Conservation (phyloP, 2,329 filamentous ascomycete species). For the Penicillium expansum region DNA sequence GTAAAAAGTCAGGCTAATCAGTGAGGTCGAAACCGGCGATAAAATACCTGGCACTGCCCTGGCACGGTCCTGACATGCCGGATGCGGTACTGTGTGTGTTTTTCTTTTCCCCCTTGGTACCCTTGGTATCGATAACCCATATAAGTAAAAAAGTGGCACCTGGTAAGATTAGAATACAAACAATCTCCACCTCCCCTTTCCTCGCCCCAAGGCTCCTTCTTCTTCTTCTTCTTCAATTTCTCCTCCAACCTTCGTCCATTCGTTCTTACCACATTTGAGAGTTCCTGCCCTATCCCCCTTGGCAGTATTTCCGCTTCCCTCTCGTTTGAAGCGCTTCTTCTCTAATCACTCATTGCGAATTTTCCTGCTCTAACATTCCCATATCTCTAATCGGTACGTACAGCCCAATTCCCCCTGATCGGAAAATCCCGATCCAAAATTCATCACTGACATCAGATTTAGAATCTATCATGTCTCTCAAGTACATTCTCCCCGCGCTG, state of each 20-base stretch:
- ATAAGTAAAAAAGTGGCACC: slow-evolving; percentile 13
- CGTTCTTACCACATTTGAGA: slow-evolving; percentile 26
- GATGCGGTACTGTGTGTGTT: slow-evolving; percentile 24
- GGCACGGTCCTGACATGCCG: slow-evolving; percentile 1
- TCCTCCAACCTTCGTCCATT: slow-evolving; percentile 29
- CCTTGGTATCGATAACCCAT: slow-evolving; percentile 8
- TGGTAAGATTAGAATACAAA: slow-evolving; percentile 18
- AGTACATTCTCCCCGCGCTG: slow-evolving; percentile 56
- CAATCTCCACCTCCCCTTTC: slow-evolving; percentile 35
- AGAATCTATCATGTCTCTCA: slow-evolving; percentile 49
- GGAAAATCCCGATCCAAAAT: background rate
- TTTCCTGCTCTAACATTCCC: slow-evolving; percentile 27
- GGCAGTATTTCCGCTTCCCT: slow-evolving; percentile 27
- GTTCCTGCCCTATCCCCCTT: slow-evolving; percentile 1
- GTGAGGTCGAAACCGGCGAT: background rate
- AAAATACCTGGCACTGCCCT: slow-evolving; percentile 3
- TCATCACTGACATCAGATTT: slow-evolving; percentile 9
- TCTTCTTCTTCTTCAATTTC: slow-evolving; percentile 35
- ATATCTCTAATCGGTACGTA: slow-evolving; percentile 26
- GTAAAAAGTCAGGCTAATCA: background rate
- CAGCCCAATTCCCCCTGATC: slow-evolving; percentile 7
- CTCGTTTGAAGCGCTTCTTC: slow-evolving; percentile 19
- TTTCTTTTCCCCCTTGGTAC: slow-evolving; percentile 12
- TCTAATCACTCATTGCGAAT: slow-evolving; percentile 10
- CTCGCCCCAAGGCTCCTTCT: slow-evolving; percentile 28